Evolutionary conservation across 2,329 filamentous ascomycete species (phyloP).

Genomic region (Botrytis fragariae): DNA sequence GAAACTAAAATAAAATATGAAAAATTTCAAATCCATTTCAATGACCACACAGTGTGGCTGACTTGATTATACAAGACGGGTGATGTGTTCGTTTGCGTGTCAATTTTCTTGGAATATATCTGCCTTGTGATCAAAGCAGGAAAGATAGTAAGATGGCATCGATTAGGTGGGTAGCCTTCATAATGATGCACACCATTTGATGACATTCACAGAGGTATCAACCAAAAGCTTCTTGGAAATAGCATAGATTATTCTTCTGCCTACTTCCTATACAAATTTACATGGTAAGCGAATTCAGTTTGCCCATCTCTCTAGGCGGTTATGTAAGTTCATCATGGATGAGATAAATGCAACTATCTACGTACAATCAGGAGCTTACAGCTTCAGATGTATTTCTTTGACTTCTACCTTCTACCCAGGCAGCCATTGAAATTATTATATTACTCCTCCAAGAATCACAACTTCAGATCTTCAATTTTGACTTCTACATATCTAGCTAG

Average conservation of each 20-base stretch:
- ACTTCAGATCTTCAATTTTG: not conserved
- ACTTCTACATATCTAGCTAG: not conserved
- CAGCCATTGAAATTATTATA: not conserved
- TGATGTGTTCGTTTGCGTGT: not conserved
- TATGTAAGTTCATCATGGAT: not conserved
- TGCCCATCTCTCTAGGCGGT: not conserved
- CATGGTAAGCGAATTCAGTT: not conserved
- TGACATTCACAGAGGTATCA: not conserved
- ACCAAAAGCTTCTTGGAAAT: not conserved
- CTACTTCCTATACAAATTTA: not conserved
- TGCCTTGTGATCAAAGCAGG: not conserved
- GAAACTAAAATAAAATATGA: conserved; percentile 17
- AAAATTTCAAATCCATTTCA: conserved; percentile 6
- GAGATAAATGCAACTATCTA: not conserved
- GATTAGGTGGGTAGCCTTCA: not conserved
- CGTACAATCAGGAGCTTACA: not conserved
- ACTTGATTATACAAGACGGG: not conserved
- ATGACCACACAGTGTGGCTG: not conserved
- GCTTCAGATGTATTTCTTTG: not conserved
- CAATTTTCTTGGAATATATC: not conserved
- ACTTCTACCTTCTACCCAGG: not conserved
- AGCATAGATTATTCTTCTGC: not conserved
- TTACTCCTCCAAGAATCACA: not conserved
- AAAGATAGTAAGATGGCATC: not conserved
- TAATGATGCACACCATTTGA: not conserved